Conservation (phyloP, 2,329 filamentous ascomycete species). For the Nigrospora oryzae region DNA sequence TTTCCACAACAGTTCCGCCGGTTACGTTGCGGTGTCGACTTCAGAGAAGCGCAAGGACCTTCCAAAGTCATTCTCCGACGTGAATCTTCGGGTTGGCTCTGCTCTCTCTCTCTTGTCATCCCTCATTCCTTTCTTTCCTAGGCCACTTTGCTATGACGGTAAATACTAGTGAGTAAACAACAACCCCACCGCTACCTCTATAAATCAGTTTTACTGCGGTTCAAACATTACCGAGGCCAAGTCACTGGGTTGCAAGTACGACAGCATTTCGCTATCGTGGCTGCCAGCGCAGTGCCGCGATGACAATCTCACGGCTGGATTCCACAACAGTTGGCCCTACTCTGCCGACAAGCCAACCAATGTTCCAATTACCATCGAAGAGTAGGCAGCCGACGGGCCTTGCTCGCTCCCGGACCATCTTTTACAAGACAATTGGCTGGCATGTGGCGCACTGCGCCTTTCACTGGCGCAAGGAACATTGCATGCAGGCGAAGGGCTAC, state of each 20-base stretch:
- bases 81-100: too few relatives aligned
- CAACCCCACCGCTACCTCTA: too few relatives aligned
- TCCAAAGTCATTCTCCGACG: too few relatives aligned
- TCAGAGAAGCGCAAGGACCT: too few relatives aligned
- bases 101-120: too few relatives aligned
- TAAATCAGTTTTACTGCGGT: background rate
- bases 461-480: background rate
- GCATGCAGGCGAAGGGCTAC: background rate
- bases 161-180: too few relatives aligned
- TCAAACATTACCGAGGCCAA: background rate
- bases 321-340: background rate
- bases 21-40: too few relatives aligned
- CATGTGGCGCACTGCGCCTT: background rate
- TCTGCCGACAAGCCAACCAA: background rate
- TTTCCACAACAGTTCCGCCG: too few relatives aligned
- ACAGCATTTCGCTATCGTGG: background rate
- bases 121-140: too few relatives aligned
- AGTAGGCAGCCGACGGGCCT: background rate
- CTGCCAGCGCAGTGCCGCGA: slow-evolving; percentile 1
- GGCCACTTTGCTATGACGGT: too few relatives aligned
- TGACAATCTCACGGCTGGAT: background rate
- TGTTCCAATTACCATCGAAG: background rate
- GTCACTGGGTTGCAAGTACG: background rate
- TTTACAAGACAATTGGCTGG: background rate
- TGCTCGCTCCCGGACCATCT: background rate